Evolutionary conservation across 2,329 filamentous ascomycete genomes (phyloP), one percentile per base, ranked within the genome.

Genomic region (Talaromyces sp.): DNA sequence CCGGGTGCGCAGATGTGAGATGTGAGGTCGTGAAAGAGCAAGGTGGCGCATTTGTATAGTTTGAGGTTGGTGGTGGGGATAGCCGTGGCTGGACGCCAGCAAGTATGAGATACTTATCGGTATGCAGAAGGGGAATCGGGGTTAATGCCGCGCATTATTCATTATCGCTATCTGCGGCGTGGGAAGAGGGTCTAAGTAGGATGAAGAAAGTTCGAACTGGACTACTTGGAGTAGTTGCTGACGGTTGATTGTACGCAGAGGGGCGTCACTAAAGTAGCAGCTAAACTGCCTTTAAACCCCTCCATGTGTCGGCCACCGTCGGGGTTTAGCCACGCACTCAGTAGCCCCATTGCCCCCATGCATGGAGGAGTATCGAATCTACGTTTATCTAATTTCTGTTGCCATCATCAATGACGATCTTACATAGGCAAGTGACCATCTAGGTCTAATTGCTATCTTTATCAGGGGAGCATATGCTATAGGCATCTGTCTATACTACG

Each of bases 1-100:
- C 61, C 61, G 68, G 68, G 63, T 39, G 49, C 39, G 58, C 41
- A 61, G 50, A 50, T 52, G 17, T 62, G 47, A 35, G 47, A 39
- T 37, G 52, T 11, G 31, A 9, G 41, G 45, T 62, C 60, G 60
- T 41, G 35, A 22, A 62, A 52, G 60, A 54, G 33, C 60, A 52
- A 62, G 47, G 60, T 62, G 60, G 60, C 47, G 60, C 60, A 62
- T 62, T 52, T 39, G 52, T 37, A 56, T 19, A 56, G 52, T 39
- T 33, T 56, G 31, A 37, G 31, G 52, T 56, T 33, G 52, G 52
- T 61, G 45, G 27, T 61, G 60, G 60, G 33, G 52, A 37, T 56
- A 39, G 52, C 52, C 52, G 52, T 37, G 39, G 52, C 52, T 33
- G 52, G 33, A 10, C 27, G 22, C 47, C 2, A 37, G 33, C 39